Conservation (phyloP, 169 alveolate species). For the Plasmodium vivax region DNA sequence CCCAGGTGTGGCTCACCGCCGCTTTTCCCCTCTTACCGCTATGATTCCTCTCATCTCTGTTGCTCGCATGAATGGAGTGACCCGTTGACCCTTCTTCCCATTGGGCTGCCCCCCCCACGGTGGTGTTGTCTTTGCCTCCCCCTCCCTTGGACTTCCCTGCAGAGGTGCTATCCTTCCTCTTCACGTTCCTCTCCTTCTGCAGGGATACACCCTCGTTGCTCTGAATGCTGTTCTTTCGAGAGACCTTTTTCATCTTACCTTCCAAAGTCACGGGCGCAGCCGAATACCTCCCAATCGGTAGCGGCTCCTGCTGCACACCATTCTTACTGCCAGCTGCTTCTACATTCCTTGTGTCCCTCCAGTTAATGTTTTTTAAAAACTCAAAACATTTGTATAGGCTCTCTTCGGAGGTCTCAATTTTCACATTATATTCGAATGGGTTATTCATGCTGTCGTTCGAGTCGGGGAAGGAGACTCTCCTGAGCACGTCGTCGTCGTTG, state of each 20-base stretch:
- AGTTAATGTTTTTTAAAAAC: slow-evolving; percentile 59
- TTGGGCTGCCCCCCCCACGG: background rate
- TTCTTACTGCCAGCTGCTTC: slow-evolving; percentile 6
- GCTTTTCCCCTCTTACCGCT: background rate
- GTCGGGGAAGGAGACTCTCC: background rate
- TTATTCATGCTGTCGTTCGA: background rate
- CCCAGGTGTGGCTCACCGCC: background rate
- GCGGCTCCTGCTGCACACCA: background rate
- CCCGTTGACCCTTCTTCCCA: background rate
- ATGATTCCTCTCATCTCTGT: background rate
- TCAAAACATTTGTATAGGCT: slow-evolving; percentile 64
- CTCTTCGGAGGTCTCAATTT: slow-evolving; percentile 45
- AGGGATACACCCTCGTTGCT: background rate
- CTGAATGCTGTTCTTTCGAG: slow-evolving; percentile 24
- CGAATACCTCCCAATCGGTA: background rate
- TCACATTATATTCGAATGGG: slow-evolving; percentile 7
- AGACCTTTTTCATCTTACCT: slow-evolving; percentile 15
- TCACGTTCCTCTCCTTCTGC: slow-evolving; percentile 28
- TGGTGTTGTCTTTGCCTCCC: background rate
- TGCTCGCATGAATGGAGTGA: background rate
- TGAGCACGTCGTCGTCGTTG: background rate
- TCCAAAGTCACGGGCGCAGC: slow-evolving; percentile 18
- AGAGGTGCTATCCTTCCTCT: background rate
- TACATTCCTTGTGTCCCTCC: background rate
- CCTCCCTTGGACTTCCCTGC: background rate